Evolutionary conservation across 2,329 filamentous ascomycete species (phyloP).

Genomic region (Penicillium sp.): DNA sequence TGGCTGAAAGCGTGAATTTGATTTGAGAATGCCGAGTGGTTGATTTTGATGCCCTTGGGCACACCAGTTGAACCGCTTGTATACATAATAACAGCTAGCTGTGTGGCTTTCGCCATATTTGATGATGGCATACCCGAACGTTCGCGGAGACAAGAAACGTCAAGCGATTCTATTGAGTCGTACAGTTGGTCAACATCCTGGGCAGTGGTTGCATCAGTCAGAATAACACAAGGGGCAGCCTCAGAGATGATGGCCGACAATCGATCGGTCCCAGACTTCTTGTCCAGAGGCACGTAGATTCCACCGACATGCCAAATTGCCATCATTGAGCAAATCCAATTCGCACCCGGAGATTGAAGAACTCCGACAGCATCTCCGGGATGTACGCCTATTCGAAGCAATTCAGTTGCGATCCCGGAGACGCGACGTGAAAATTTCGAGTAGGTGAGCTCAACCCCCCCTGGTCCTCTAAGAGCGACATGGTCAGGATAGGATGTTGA

Average conservation of each 20-base stretch:
- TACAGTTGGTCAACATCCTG: constrained; percentile 5
- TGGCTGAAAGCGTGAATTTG: constrained; percentile 12
- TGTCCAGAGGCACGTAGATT: constrained; percentile 37
- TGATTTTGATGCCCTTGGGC: constrained; percentile 16
- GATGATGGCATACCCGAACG: neutral
- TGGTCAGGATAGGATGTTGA: constrained; percentile 12
- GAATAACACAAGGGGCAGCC: constrained; percentile 8
- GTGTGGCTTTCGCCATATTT: constrained; percentile 5
- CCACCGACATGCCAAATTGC: constrained; percentile 34
- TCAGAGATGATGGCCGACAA: constrained; percentile 22
- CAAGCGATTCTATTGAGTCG: constrained; percentile 1
- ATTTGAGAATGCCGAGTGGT: constrained; percentile 14
- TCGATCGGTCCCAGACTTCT: constrained; percentile 24
- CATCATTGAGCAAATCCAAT: constrained; percentile 33
- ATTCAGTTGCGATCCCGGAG: constrained; percentile 34
- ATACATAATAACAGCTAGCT: constrained; percentile 17
- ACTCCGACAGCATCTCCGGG: constrained; percentile 36
- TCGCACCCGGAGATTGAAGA: constrained; percentile 36
- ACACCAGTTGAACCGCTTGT: constrained; percentile 25
- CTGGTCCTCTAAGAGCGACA: constrained; percentile 26
- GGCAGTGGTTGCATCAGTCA: constrained; percentile 8
- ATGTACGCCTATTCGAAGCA: constrained; percentile 19
- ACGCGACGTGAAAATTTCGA: constrained; percentile 33
- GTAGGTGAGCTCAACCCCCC: constrained; percentile 36
- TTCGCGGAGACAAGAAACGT: neutral